Evolutionary conservation across 2,329 filamentous ascomycete genomes (phyloP), one percentile per base, ranked within the genome.

Genomic region (Coniosporium tulheliwenetii): DNA sequence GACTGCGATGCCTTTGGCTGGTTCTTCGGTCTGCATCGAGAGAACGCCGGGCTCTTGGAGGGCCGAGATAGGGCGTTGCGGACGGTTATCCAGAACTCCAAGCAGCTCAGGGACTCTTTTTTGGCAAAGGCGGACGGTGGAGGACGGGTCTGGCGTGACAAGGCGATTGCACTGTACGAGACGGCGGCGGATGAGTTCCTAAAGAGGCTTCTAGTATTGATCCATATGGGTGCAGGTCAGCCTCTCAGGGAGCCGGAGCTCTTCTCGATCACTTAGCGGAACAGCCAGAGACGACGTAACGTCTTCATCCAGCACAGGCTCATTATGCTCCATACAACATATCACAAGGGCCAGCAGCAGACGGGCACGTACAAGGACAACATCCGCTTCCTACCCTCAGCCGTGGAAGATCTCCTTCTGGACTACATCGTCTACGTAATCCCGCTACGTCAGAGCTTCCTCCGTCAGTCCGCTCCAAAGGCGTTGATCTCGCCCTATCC

Each of bases 391-490:
- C 42, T 45, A 26, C 39, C 44, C 33, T 15, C 41, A 15, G 39
- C 42, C 13, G 32, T 46, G 29, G 37, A 34, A 9, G 38, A 46
- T 12, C 44, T 46, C 26, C 38, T 46, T 10, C 43, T 46, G 8
- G 40, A 46, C 30, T 44, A 46, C 16, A 19, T 46, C 10, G 40
- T 44, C 30, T 44, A 46, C 32, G 36, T 46, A 5, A 10, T 38
- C 15, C 45, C 41, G 10, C 39, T 47, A 14, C 41, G 45, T 12
- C 35, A 45, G n/a, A n/a, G n/a, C n/a, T n/a, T n/a, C n/a, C n/a
- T n/a, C n/a, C n/a, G n/a, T n/a, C n/a, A n/a, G n/a, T n/a, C n/a
- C n/a, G n/a, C n/a, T n/a, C n/a, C n/a, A n/a, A n/a, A n/a, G n/a
- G n/a, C n/a, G n/a, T n/a, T n/a, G n/a, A n/a, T n/a, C n/a, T n/a